Evolutionary conservation across 2,329 filamentous ascomycete genomes (phyloP).

Genomic region (Penicillium sp.): DNA sequence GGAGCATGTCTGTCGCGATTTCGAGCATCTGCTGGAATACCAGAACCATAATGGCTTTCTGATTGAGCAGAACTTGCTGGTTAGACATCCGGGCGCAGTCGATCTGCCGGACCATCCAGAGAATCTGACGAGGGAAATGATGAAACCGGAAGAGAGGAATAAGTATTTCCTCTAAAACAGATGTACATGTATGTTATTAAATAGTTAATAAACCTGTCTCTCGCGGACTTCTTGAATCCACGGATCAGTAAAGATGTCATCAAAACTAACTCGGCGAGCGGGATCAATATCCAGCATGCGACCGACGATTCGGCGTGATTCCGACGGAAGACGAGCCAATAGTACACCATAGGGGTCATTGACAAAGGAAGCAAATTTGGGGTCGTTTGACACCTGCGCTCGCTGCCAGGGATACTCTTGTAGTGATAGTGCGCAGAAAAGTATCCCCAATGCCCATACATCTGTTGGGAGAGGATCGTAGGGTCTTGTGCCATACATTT

Average conservation of each 20-base stretch:
- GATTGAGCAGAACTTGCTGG: background rate
- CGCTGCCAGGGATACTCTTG: background rate
- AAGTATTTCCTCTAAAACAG: background rate
- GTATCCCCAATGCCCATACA: background rate
- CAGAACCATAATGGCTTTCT: background rate
- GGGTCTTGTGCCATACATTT: background rate
- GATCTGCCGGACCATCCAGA: background rate
- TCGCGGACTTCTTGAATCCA: background rate
- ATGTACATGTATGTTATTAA: background rate
- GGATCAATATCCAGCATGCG: background rate
- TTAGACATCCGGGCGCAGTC: background rate
- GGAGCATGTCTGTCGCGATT: conserved; percentile 1
- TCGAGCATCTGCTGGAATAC: background rate
- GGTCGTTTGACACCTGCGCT: background rate
- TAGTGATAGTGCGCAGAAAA: conserved; percentile 1
- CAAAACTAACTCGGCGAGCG: background rate
- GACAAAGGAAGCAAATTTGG: background rate
- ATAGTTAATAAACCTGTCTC: background rate
- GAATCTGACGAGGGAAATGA: background rate
- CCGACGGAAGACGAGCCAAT: background rate
- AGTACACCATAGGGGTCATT: background rate
- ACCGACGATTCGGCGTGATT: background rate
- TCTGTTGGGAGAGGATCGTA: background rate
- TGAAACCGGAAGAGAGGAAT: background rate
- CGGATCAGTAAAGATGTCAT: background rate